phyloP scores from a whole-genome alignment of 192 early-diverging fungal genomes.

The Coemansia sp. region DNA sequence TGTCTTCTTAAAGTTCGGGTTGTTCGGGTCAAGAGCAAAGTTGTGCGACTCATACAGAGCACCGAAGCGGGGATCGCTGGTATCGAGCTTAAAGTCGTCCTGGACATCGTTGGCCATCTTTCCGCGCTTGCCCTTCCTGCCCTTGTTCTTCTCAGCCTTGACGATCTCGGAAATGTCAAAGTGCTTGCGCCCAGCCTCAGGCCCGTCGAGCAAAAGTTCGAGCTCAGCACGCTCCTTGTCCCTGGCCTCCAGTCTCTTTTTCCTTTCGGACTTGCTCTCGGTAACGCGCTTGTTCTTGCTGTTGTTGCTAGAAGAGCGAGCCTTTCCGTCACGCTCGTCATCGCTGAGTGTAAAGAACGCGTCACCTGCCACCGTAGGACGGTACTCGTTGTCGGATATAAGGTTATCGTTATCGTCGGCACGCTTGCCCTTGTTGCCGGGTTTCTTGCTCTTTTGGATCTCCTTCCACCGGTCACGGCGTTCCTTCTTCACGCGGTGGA shows the following conservation, averaged over 20 bases:
- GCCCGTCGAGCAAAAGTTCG: constrained; percentile 78
- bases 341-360: constrained; percentile 58
- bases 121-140: constrained; percentile 27
- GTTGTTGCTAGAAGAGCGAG: constrained; percentile 18
- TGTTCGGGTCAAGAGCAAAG: constrained; percentile 95
- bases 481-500: constrained; percentile 81
- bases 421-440: constrained; percentile 21
- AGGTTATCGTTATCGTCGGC: constrained; percentile 53
- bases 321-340: constrained; percentile 14
- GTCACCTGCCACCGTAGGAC: constrained; percentile 52
- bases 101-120: constrained; percentile 54
- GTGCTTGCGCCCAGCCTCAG: constrained; percentile 62
- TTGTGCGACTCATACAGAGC: constrained; percentile 77
- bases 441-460: constrained; percentile 7
- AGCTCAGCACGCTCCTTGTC: constrained; percentile 70
- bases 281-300: constrained; percentile 27
- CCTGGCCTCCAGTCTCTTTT: constrained; percentile 60
- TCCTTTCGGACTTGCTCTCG: constrained; percentile 54
- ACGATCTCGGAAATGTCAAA: constrained; percentile 88
- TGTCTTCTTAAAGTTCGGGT: constrained; percentile 73
- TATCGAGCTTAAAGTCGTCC: constrained; percentile 87
- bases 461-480: constrained; percentile 66
- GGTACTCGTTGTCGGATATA: constrained; percentile 61
- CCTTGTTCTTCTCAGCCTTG: constrained; percentile 79
- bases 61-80: constrained; percentile 81